These are phyloP conservation scores for Fusarium coicis DNA, from an alignment of 2,329 filamentous ascomycete genomes.

Conservation along the genomic window DNA sequence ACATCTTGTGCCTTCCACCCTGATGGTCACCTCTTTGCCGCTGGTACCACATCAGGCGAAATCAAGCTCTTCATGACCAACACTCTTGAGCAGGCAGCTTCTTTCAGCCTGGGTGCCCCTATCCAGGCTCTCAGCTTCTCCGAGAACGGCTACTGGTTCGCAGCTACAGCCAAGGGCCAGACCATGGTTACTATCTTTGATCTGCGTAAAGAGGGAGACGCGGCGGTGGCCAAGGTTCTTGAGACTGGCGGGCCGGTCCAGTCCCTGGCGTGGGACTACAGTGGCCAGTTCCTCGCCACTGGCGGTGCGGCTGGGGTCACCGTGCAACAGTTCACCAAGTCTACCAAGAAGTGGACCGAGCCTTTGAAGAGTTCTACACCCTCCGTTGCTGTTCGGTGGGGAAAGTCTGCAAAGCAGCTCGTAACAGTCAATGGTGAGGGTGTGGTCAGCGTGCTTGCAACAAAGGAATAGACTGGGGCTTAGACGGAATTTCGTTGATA, in stretches of 20 bases:
- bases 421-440: constrained; percentile 81
- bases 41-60: constrained; percentile 80
- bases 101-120: constrained; percentile 75
- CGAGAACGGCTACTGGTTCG: constrained; percentile 97
- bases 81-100: constrained; percentile 79
- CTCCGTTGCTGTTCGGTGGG: constrained; percentile 82
- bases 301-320: constrained; percentile 83
- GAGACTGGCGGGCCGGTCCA: constrained; percentile 84
- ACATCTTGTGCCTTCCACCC: constrained; percentile 90
- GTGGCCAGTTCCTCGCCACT: constrained; percentile 89
- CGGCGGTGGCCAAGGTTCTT: constrained; percentile 82
- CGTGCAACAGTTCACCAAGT: constrained; percentile 90
- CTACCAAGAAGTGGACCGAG: constrained; percentile 89
- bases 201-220: constrained; percentile 88
- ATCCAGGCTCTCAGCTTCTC: constrained; percentile 86
- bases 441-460: constrained; percentile 75
- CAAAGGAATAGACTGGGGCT: constrained; percentile 55
- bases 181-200: constrained; percentile 89
- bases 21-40: constrained; percentile 92
- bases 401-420: constrained; percentile 76
- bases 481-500: constrained; percentile 22
- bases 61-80: constrained; percentile 92
- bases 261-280: constrained; percentile 90
- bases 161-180: constrained; percentile 81
- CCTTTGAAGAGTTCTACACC: constrained; percentile 80